A percentile compares a stretch with the other conserved stretches of the same genome.
These are phyloP conservation scores for Miscanthus lutarioriparius DNA, from an alignment of 176 grass and related monocot genomes.

Conservation along the genomic window DNA sequence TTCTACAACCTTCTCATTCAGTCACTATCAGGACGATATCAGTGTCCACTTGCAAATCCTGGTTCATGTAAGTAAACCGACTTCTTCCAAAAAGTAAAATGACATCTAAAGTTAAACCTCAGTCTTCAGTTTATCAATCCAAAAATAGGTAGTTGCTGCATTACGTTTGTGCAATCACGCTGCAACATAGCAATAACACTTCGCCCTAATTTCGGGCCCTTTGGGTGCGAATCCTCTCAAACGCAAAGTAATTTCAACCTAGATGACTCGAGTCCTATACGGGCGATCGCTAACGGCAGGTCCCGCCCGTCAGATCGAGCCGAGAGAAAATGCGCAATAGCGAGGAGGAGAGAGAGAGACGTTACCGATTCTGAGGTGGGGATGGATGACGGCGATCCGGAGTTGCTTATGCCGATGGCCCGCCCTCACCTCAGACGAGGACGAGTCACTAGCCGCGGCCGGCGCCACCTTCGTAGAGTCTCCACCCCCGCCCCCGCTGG, in stretches of 20 bases:
- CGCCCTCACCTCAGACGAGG: conserved; percentile 12
- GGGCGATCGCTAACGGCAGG: neutral
- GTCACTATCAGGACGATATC: neutral
- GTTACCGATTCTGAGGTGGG: conserved; percentile 55
- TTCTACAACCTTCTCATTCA: neutral
- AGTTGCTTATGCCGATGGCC: conserved; percentile 8
- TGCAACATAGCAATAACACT: conserved; percentile 1
- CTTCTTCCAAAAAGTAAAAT: neutral
- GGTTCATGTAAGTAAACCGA: neutral
- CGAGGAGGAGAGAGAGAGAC: neutral
- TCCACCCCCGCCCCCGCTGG: neutral
- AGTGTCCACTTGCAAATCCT: neutral
- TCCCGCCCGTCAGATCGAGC: neutral
- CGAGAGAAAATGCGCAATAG: neutral
- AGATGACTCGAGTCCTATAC: neutral
- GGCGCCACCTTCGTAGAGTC: neutral
- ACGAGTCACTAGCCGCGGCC: neutral
- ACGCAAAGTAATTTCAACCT: neutral
- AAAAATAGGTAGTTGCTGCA: neutral
- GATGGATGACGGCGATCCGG: conserved; percentile 54
- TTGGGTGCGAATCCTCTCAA: neutral
- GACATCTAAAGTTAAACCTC: neutral
- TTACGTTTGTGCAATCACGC: neutral
- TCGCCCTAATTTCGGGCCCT: neutral
- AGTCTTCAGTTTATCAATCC: neutral